phyloP scores from a whole-genome alignment of 2,329 filamentous ascomycete species.

The Blastomyces emzantsi region DNA sequence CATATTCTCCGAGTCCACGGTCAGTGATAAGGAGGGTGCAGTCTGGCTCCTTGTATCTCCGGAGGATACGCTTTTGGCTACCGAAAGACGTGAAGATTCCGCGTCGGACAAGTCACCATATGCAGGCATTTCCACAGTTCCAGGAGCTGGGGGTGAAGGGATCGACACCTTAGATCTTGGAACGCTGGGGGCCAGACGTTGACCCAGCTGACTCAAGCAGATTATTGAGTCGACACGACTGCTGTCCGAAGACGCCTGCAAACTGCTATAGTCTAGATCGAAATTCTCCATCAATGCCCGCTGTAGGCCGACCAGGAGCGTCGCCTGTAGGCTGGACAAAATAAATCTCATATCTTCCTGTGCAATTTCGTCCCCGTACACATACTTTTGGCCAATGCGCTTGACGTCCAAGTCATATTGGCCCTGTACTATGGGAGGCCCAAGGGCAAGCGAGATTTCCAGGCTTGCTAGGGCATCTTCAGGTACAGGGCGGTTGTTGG shows the following conservation, averaged over 20 bases:
- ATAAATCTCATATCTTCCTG: constrained; percentile 34
- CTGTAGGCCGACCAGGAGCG: constrained; percentile 28
- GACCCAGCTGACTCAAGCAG: constrained; percentile 29
- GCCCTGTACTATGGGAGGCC: constrained; percentile 27
- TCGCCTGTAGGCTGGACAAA: constrained; percentile 30
- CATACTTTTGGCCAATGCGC: constrained; percentile 29
- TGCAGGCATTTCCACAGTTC: constrained; percentile 3
- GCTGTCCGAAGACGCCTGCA: constrained; percentile 31
- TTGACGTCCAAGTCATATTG: constrained; percentile 29
- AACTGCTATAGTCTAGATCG: constrained; percentile 24
- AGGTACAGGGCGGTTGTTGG: neutral
- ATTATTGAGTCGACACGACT: constrained; percentile 29
- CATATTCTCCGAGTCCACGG: neutral
- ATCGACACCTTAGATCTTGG: neutral
- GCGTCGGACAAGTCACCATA: neutral
- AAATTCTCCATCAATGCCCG: constrained; percentile 25
- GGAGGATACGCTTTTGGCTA: neutral
- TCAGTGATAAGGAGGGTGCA: neutral
- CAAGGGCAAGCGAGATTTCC: constrained; percentile 29
- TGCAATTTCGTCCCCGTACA: constrained; percentile 29
- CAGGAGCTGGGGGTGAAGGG: neutral
- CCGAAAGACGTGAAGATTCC: neutral
- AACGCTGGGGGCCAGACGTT: constrained; percentile 21
- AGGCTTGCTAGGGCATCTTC: constrained; percentile 17
- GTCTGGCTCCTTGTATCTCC: constrained; percentile 1